Base-by-base conservation (phyloP, 2,329 filamentous ascomycete genomes). In the Ophiostoma triangulosporum region DNA sequence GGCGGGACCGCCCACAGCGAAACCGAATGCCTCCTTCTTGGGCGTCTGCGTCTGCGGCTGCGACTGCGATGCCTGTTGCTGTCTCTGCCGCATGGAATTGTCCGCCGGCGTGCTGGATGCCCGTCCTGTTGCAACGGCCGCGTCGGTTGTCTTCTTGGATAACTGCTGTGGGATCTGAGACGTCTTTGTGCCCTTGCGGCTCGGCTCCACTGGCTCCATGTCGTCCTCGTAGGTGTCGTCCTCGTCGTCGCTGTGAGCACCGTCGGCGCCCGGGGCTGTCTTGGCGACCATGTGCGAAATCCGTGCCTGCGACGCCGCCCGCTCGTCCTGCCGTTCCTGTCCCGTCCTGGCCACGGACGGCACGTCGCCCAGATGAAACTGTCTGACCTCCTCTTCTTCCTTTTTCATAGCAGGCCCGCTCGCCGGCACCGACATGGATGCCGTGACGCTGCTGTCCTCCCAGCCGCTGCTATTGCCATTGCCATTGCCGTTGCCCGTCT, bases 81-180 rank as follows among this genome's bases (percentile, higher is more conserved):
- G 48, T 24, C 49, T 33, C 24, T 55, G 53, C 33, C 50, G 53
- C 6, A 52, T 27, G 11, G 53, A 43, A 2, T 24, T n/a, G 20
- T 35, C 49, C 1, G 49, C 32, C 9, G 27, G 17, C 4, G 43
- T 15, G 8, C 20, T 6, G 9, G 17, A n/a, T 5, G 36, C 12
- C 36, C 45, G 45, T 11, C 50, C 53, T 4, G 53, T 50, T 3
- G 54, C 36, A 20, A 46, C 36, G 1, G 54, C 50, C 9, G 26
- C 5, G 22, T 54, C 48, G 31, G 46, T 50, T 36, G 1, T 6
- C 29, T 46, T 43, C 38, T 24, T 43, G 3, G 20, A 20, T 4
- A 24, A 27, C 24, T n/a, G n/a, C 24, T n/a, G n/a, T 4, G 24
- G 15, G 4, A 24, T 27, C 26, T 5, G 26, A 2, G 7, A 46